Conservation (phyloP, 2,329 filamentous ascomycete species). For the Daldinia sp. region DNA sequence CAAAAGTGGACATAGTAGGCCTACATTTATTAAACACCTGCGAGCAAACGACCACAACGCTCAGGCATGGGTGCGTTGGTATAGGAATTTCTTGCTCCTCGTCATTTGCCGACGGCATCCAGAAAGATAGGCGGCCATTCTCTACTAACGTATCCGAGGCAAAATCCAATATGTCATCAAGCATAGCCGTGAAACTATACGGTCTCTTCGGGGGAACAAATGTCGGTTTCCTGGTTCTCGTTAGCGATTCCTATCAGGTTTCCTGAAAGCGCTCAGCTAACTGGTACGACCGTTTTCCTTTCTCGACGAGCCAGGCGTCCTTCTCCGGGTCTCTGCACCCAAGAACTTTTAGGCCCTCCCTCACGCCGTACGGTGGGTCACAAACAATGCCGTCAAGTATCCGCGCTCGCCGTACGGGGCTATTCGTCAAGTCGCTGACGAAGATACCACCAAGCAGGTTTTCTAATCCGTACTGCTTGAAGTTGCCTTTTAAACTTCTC, state of each 20-base stretch:
- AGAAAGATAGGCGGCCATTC: slow-evolving; percentile 84
- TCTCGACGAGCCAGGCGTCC: slow-evolving; percentile 67
- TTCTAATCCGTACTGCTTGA: slow-evolving; percentile 79
- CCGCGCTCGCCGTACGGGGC: slow-evolving; percentile 68
- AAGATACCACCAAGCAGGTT: slow-evolving; percentile 78
- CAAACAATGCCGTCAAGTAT: slow-evolving; percentile 87
- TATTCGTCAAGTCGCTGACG: slow-evolving; percentile 86
- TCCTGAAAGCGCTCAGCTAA: slow-evolving; percentile 52
- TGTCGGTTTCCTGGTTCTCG: slow-evolving; percentile 31
- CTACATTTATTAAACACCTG: slow-evolving; percentile 91
- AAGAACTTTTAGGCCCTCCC: slow-evolving; percentile 89
- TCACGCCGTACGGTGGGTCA: slow-evolving; percentile 94
- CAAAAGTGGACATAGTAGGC: slow-evolving; percentile 33
- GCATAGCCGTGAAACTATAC: slow-evolving; percentile 90
- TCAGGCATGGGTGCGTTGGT: slow-evolving; percentile 78
- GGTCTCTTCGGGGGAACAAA: slow-evolving; percentile 79
- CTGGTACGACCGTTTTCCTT: slow-evolving; percentile 75
- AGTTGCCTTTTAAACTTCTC: slow-evolving; percentile 71
- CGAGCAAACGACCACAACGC: slow-evolving; percentile 77
- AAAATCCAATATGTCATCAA: slow-evolving; percentile 89
- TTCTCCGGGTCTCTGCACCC: slow-evolving; percentile 76
- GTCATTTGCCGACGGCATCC: slow-evolving; percentile 93
- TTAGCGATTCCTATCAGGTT: slow-evolving; percentile 15
- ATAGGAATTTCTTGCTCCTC: slow-evolving; percentile 78
- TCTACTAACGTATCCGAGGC: slow-evolving; percentile 79